These are phyloP conservation scores for Gaertneriomyces sp. DNA, from an alignment of 192 early-diverging fungal genomes.

Conservation along the genomic window DNA sequence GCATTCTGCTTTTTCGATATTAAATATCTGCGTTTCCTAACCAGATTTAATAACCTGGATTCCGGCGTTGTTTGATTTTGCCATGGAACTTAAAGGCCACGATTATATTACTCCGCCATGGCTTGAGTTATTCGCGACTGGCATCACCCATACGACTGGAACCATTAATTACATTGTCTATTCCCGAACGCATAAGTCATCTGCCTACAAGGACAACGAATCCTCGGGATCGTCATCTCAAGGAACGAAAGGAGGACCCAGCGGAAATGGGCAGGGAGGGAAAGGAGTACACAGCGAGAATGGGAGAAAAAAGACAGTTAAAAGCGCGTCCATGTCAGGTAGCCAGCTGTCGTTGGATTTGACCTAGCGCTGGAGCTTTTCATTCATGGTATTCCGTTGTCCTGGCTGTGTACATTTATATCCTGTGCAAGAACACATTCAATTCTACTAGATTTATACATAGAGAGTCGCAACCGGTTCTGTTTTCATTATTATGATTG, in stretches of 20 bases:
- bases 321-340: too few relatives aligned
- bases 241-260: not conserved
- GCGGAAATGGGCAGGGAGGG: too few relatives aligned
- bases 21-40: too few relatives aligned
- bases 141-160: not conserved
- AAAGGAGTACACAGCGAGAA: not conserved
- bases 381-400: too few relatives aligned
- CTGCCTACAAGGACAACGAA: not conserved
- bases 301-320: too few relatives aligned
- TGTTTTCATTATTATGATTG: too few relatives aligned
- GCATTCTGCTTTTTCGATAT: not conserved
- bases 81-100: not conserved
- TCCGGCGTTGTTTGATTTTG: not conserved
- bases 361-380: too few relatives aligned
- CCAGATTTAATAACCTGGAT: constrained; percentile 2
- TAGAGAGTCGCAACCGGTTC: too few relatives aligned
- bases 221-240: not conserved
- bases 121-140: not conserved
- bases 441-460: too few relatives aligned
- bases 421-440: too few relatives aligned
- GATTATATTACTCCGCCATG: constrained; percentile 1
- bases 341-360: too few relatives aligned
- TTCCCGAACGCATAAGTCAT: not conserved
- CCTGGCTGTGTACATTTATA: too few relatives aligned
- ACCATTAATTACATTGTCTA: not conserved